These are phyloP conservation scores for Blastobotrys serpentis DNA, from an alignment of 1,139 yeast species.

Conservation along the genomic window DNA sequence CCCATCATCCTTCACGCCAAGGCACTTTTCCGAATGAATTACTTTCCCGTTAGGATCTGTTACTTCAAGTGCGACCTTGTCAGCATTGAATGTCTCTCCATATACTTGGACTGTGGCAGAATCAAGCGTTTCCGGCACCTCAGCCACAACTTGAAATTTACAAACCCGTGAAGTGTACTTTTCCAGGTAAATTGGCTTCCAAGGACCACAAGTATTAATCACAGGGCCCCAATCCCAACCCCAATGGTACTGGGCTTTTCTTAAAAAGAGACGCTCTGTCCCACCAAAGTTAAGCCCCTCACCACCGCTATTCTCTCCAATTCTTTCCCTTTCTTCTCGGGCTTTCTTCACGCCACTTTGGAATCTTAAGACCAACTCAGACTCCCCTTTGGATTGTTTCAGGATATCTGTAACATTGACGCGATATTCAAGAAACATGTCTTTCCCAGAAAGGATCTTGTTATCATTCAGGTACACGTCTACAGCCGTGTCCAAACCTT, in stretches of 20 bases:
- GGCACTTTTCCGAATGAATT: neutral
- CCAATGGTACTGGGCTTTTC: constrained; percentile 27
- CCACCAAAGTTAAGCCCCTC: constrained; percentile 19
- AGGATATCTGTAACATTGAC: constrained; percentile 26
- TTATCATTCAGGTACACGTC: constrained; percentile 39
- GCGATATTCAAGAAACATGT: constrained; percentile 21
- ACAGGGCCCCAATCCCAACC: constrained; percentile 29
- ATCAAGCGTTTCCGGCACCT: constrained; percentile 23
- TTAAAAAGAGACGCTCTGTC: constrained; percentile 18
- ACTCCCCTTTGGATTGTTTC: constrained; percentile 7
- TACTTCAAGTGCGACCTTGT: constrained; percentile 2
- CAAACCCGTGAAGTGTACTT: constrained; percentile 15
- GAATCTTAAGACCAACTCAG: constrained; percentile 16
- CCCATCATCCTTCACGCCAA: neutral
- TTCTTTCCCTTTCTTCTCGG: constrained; percentile 15
- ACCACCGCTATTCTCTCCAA: constrained; percentile 18
- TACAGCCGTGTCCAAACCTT: constrained; percentile 48
- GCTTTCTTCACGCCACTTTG: constrained; percentile 15
- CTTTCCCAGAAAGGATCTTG: constrained; percentile 30
- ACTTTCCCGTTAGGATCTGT: constrained; percentile 11
- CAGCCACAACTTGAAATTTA: constrained; percentile 16
- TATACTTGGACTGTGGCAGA: constrained; percentile 14
- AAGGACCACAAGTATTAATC: constrained; percentile 22
- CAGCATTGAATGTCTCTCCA: constrained; percentile 13
- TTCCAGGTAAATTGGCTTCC: constrained; percentile 21